These are phyloP conservation scores for Hyphodiscus sp. DNA, from an alignment of 2,329 filamentous ascomycete genomes.

Conservation along the genomic window DNA sequence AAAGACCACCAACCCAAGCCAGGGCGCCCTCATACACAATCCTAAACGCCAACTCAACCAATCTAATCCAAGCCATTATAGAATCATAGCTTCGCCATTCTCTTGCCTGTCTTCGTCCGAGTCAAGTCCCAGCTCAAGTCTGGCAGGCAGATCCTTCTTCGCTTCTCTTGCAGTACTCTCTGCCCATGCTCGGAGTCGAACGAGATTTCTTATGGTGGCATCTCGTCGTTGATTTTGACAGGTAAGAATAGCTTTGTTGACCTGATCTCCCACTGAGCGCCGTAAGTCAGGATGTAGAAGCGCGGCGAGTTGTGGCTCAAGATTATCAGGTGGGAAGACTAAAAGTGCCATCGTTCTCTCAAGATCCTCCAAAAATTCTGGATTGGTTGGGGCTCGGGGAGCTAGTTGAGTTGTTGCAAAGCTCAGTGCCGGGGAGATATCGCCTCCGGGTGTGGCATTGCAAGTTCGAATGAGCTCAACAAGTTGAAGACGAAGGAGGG, in stretches of 20 bases:
- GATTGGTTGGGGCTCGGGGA: constrained; percentile 75
- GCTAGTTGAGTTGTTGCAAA: constrained; percentile 87
- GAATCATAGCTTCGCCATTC: constrained; percentile 28
- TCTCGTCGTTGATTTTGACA: constrained; percentile 68
- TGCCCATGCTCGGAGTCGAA: constrained; percentile 79
- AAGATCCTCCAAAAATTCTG: constrained; percentile 75
- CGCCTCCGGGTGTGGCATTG: constrained; percentile 56
- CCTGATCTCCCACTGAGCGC: constrained; percentile 74
- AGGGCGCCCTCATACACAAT: too few species aligned
- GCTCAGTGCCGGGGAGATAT: constrained; percentile 68
- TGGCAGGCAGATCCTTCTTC: constrained; percentile 29
- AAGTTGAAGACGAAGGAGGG: constrained; percentile 80
- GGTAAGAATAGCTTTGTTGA: constrained; percentile 82
- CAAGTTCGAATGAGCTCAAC: constrained; percentile 85
- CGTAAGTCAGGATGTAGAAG: constrained; percentile 76
- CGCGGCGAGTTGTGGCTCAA: constrained; percentile 68
- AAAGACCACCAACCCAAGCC: too few species aligned
- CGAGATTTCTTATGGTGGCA: constrained; percentile 73
- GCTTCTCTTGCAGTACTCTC: constrained; percentile 42
- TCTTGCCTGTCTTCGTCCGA: constrained; percentile 15
- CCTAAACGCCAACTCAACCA: too few species aligned
- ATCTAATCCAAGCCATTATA: constrained; percentile 13
- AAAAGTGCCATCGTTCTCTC: constrained; percentile 91
- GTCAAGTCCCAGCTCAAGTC: constrained; percentile 28
- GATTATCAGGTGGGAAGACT: constrained; percentile 75